Conservation (phyloP, 306 rosid genomes). For the Boehmeria nivea region DNA sequence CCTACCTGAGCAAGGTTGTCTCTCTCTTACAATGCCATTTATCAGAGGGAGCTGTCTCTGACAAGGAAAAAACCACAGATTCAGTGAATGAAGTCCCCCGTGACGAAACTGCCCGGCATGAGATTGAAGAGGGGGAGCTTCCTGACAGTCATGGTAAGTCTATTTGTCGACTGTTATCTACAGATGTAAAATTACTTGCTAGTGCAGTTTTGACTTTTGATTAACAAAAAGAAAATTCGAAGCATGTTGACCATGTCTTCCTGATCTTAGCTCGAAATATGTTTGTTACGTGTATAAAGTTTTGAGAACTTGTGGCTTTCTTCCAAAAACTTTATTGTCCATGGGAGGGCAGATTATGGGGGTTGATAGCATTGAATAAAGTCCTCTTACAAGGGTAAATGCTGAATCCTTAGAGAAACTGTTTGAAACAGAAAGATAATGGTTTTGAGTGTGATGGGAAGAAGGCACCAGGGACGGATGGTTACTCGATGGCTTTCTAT, state of each 20-base stretch:
- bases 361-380: too few relatives aligned
- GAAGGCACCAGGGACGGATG: too few relatives aligned
- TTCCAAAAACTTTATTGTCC: too few relatives aligned
- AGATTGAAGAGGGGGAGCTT: conserved; percentile 96
- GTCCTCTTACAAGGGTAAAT: too few relatives aligned
- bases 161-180: conserved; percentile 21
- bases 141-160: conserved; percentile 91
- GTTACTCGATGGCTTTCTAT: too few relatives aligned
- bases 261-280: too few relatives aligned
- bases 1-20: conserved; percentile 70
- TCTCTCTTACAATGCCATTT: conserved; percentile 82
- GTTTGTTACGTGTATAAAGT: too few relatives aligned
- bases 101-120: conserved; percentile 44
- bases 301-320: too few relatives aligned
- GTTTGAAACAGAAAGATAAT: too few relatives aligned
- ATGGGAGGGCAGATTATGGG: too few relatives aligned
- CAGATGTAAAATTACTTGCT: not conserved
- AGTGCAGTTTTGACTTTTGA: not conserved
- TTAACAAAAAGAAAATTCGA: not conserved
- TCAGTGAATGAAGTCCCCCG: conserved; percentile 27
- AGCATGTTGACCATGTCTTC: not conserved
- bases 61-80: conserved; percentile 47
- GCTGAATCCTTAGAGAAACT: too few relatives aligned
- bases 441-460: too few relatives aligned
- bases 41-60: conserved; percentile 86